Evolutionary conservation across 441 rosid genomes (phyloP).

Genomic region (Pelargonium fulgidum): DNA sequence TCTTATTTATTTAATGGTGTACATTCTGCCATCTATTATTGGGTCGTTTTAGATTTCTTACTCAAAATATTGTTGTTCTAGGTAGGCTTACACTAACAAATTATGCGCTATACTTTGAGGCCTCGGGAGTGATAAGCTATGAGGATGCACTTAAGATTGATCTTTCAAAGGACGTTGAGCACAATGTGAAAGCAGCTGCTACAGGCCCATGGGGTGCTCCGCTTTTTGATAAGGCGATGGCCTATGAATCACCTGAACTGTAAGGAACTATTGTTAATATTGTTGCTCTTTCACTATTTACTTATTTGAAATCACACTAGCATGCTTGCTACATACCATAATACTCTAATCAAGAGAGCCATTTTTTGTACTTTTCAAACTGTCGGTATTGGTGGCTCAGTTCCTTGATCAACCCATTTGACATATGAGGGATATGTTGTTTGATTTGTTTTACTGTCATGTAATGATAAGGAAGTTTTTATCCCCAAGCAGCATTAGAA

Average conservation of each 20-base stretch:
- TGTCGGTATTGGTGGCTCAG: too few species aligned
- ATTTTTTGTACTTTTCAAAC: too few species aligned
- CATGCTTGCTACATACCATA: too few species aligned
- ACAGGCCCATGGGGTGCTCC: slow-evolving; percentile 98
- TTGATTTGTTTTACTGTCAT: too few species aligned
- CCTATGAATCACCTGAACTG: slow-evolving; percentile 66
- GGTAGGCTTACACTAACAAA: slow-evolving; percentile 90
- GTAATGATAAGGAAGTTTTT: too few species aligned
- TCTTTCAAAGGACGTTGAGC: slow-evolving; percentile 48
- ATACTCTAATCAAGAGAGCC: too few species aligned
- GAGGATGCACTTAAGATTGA: slow-evolving; percentile 81
- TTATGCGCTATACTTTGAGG: slow-evolving; percentile 89
- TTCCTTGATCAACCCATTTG: too few species aligned
- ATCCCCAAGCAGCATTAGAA: too few species aligned
- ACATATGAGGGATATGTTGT: too few species aligned
- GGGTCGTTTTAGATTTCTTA: neutral
- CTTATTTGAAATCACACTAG: neutral
- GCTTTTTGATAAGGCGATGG: slow-evolving; percentile 81
- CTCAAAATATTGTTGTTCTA: slow-evolving; percentile 25
- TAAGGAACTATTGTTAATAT: slow-evolving; percentile 31
- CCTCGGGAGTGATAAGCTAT: slow-evolving; percentile 57
- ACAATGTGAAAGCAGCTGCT: slow-evolving; percentile 53
- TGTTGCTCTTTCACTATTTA: neutral
- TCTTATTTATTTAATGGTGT: neutral
- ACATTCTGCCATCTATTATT: neutral